Percentiles rank a stretch among this genome's conserved stretches.
Conservation (phyloP, 768 basidiomycete species). For the Lentinula edodes region DNA sequence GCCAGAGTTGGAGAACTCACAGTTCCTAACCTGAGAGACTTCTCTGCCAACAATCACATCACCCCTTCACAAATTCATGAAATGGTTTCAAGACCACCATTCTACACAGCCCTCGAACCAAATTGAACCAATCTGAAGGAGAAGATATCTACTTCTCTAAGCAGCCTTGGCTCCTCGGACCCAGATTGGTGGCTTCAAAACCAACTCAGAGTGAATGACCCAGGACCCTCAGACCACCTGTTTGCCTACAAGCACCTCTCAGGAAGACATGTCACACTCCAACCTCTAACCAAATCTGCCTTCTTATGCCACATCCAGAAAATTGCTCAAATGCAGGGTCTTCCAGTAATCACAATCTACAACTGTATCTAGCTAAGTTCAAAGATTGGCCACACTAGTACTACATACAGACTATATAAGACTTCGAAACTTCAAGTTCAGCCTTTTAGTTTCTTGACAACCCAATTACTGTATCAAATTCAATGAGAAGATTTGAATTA, state of each 20-base stretch:
- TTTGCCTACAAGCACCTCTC: constrained; percentile 20
- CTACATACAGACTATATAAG: too few relatives aligned
- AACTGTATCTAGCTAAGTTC: too few relatives aligned
- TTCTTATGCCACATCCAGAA: constrained; percentile 13
- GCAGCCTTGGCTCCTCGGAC: constrained; percentile 20
- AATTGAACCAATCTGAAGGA: constrained; percentile 13
- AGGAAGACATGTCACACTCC: neutral
- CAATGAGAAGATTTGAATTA: too few relatives aligned
- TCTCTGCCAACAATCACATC: constrained; percentile 23
- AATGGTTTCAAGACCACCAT: constrained; percentile 18
- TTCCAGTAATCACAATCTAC: constrained; percentile 13
- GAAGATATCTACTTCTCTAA: constrained; percentile 27
- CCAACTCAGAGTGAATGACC: constrained; percentile 20
- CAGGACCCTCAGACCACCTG: constrained; percentile 16
- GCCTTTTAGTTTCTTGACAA: too few relatives aligned
- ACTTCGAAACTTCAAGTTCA: too few relatives aligned
- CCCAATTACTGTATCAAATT: too few relatives aligned
- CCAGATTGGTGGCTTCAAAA: constrained; percentile 22
- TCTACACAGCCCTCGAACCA: constrained; percentile 23
- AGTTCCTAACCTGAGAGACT: constrained; percentile 21
- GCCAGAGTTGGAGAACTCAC: constrained; percentile 33
- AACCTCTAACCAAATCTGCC: neutral
- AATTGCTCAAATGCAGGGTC: neutral
- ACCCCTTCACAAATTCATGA: constrained; percentile 16
- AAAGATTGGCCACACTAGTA: too few relatives aligned